Conservation (phyloP, 345 rosid genomes). For the Punica granatum region DNA sequence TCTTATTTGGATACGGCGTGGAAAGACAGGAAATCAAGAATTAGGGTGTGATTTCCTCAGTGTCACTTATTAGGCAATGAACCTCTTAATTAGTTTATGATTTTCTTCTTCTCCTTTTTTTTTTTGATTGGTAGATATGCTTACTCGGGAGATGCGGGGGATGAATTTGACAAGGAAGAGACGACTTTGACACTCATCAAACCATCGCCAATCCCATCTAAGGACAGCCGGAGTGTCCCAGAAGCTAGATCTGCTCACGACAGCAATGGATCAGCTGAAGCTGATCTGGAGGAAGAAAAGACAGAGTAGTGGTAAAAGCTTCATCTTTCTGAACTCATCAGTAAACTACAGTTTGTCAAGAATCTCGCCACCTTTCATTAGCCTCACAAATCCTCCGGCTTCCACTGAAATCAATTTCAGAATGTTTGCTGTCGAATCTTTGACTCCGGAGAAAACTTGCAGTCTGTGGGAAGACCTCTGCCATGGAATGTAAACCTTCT, state of each 20-base stretch:
- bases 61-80: too few relatives aligned
- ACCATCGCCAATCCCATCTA: conserved; percentile 47
- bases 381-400: not conserved
- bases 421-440: not conserved
- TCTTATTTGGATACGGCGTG: too few relatives aligned
- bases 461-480: not conserved
- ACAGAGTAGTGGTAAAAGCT: conserved; percentile 2
- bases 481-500: not conserved
- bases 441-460: not conserved
- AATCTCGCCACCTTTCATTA: not conserved
- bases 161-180: conserved; percentile 74
- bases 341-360: too few relatives aligned
- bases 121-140: conserved; percentile 48
- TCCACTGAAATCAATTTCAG: not conserved
- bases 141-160: conserved; percentile 53
- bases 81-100: too few relatives aligned
- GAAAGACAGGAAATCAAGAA: too few relatives aligned
- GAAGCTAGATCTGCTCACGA: conserved; percentile 40
- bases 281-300: conserved; percentile 65
- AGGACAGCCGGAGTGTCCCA: conserved; percentile 34
- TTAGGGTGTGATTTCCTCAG: too few relatives aligned
- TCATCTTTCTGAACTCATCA: not conserved
- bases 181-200: conserved; percentile 66
- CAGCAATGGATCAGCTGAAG: conserved; percentile 25
- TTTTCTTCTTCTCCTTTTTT: not conserved